Conservation (phyloP, 1,284 basidiomycete genomes). For the Sporisorium exsertum region DNA sequence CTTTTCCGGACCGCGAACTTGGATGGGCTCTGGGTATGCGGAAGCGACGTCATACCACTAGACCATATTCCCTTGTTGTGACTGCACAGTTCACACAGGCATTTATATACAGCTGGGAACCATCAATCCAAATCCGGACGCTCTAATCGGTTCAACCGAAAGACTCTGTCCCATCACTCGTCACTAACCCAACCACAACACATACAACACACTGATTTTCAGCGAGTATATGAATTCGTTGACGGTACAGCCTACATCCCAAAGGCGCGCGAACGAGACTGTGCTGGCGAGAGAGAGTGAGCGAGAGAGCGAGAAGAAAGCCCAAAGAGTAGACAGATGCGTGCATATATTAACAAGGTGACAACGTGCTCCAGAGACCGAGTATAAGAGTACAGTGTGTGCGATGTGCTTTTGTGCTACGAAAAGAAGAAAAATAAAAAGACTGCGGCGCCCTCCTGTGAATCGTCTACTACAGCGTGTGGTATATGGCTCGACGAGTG, state of each 20-base stretch:
- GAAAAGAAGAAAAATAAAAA: neutral
- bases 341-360: neutral
- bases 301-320: conserved; percentile 17
- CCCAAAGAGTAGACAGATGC: conserved; percentile 14
- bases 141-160: too few relatives aligned
- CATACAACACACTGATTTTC: conserved; percentile 5
- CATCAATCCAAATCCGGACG: too few relatives aligned
- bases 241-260: conserved; percentile 7
- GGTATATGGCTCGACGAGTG: conserved; percentile 1
- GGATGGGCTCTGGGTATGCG: conserved; percentile 26
- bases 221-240: conserved; percentile 37
- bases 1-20: conserved; percentile 33
- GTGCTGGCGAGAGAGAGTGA: conserved; percentile 6
- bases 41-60: conserved; percentile 59
- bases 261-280: neutral
- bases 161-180: neutral
- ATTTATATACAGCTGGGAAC: conserved; percentile 2
- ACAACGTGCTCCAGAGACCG: conserved; percentile 35
- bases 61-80: conserved; percentile 50
- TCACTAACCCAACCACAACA: neutral
- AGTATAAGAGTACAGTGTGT: conserved; percentile 53
- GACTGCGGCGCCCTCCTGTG: neutral
- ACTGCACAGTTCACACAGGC: accelerated
- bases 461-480: neutral
- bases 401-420: neutral